Conservation (phyloP, 2,329 filamentous ascomycete genomes). For the Verruconis gallopava region DNA sequence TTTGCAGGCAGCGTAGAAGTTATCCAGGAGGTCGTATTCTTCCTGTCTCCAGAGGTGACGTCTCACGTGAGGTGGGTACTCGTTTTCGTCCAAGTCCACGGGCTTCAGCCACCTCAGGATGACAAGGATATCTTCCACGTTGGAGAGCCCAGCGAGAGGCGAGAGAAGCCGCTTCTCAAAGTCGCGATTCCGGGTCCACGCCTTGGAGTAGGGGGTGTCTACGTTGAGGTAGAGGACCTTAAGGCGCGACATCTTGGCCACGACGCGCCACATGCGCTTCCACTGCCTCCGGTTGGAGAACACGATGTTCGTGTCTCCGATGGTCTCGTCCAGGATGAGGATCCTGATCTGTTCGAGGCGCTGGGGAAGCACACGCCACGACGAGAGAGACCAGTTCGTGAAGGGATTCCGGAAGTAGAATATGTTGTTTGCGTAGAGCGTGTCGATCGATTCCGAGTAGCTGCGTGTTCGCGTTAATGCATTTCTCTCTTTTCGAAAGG, state of each 20-base stretch:
- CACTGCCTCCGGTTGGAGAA: constrained; percentile 2
- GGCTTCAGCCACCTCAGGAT: constrained; percentile 2
- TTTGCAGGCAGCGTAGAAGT: background rate
- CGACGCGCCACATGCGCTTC: background rate
- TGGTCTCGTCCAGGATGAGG: constrained; percentile 8
- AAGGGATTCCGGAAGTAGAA: constrained; percentile 9
- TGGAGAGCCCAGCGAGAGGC: background rate
- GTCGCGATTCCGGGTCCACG: constrained; percentile 3
- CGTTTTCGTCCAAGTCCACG: background rate
- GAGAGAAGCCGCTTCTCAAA: background rate
- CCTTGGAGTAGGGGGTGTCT: constrained; percentile 5
- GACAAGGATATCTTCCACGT: background rate
- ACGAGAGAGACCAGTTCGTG: constrained; percentile 4
- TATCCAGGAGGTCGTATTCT: background rate
- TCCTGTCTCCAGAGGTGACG: background rate
- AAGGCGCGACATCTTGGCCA: constrained; percentile 1
- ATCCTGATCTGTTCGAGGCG: constrained; percentile 1
- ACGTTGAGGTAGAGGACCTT: constrained; percentile 8
- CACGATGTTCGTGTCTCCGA: constrained; percentile 3
- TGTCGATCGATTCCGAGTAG: constrained; percentile 5
- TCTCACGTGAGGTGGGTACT: background rate
- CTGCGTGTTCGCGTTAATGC: background rate
- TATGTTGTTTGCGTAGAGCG: background rate
- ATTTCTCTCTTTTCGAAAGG: background rate
- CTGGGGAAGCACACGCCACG: constrained; percentile 3